A percentile compares a stretch with the other conserved stretches of the same genome.
Conservation (phyloP, 768 basidiomycete genomes). For the Panaeolus cyanescens region DNA sequence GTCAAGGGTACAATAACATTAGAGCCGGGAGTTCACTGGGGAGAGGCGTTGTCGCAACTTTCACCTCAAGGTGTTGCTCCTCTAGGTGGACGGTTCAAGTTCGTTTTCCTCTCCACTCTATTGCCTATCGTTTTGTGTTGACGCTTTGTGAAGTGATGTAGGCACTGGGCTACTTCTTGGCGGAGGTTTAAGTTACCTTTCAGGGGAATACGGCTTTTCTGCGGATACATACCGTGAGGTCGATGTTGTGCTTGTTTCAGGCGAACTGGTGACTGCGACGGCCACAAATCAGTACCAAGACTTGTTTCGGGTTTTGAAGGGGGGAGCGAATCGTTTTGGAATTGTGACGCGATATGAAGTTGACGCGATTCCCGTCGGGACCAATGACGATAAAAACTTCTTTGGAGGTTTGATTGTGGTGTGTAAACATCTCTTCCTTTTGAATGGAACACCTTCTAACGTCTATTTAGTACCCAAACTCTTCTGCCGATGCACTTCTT, state of each 20-base stretch:
- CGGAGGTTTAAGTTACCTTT: slow-evolving; percentile 42
- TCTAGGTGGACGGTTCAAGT: slow-evolving; percentile 40
- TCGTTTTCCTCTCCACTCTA: slow-evolving; percentile 4
- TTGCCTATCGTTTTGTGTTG: not conserved
- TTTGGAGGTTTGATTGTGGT: slow-evolving; percentile 42
- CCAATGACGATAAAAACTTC: slow-evolving; percentile 34
- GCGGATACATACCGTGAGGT: slow-evolving; percentile 36
- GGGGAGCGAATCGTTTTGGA: slow-evolving; percentile 46
- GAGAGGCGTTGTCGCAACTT: slow-evolving; percentile 34
- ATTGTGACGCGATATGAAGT: slow-evolving; percentile 47
- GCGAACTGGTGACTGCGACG: slow-evolving; percentile 41
- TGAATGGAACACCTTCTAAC: not conserved
- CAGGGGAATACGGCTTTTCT: slow-evolving; percentile 41
- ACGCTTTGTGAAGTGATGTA: slow-evolving; percentile 30
- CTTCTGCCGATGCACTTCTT: slow-evolving; percentile 37
- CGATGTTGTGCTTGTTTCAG: slow-evolving; percentile 44
- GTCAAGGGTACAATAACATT: slow-evolving; percentile 37
- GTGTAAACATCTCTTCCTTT: slow-evolving; percentile 17
- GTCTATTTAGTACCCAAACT: slow-evolving; percentile 33
- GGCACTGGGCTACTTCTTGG: slow-evolving; percentile 46
- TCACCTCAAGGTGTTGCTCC: slow-evolving; percentile 44
- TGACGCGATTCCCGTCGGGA: slow-evolving; percentile 39
- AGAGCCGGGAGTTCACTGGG: slow-evolving; percentile 46
- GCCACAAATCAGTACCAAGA: slow-evolving; percentile 41
- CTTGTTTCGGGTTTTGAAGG: slow-evolving; percentile 46